Evolutionary conservation across 352 stramenopile species (phyloP).

Genomic region (Pythium angustatum): DNA sequence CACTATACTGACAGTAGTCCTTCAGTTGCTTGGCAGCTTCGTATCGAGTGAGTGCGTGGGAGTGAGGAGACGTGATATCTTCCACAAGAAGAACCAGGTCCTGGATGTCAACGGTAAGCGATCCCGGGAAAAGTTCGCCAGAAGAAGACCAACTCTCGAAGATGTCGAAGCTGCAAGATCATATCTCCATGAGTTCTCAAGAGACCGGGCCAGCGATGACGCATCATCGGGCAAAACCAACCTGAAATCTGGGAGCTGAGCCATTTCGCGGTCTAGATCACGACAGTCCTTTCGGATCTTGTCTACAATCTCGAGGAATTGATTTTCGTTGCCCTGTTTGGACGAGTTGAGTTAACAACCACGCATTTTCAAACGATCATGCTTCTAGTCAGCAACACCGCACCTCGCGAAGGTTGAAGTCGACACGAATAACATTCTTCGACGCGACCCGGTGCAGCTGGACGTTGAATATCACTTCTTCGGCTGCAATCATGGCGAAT

Average conservation of each 20-base stretch:
- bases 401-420: constrained; percentile 72
- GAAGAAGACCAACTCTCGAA: constrained; percentile 56
- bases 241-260: constrained; percentile 64
- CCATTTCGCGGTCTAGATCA: constrained; percentile 61
- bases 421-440: constrained; percentile 56
- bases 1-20: constrained; percentile 60
- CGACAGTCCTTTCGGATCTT: constrained; percentile 62
- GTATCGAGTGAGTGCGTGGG: constrained; percentile 55
- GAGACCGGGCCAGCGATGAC: too few species aligned
- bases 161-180: constrained; percentile 58
- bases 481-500: constrained; percentile 59
- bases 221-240: too few species aligned
- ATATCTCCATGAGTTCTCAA: neutral
- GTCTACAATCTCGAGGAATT: constrained; percentile 69
- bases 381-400: neutral
- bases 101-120: constrained; percentile 43
- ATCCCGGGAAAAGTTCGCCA: constrained; percentile 50
- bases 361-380: neutral
- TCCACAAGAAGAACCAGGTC: constrained; percentile 60
- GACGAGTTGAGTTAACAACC: neutral
- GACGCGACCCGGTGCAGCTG: constrained; percentile 53
- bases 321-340: constrained; percentile 58
- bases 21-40: constrained; percentile 76
- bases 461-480: constrained; percentile 68
- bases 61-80: constrained; percentile 53